phyloP scores from a whole-genome alignment of 805 yeast genomes.

The Cyberlindnera mycetangii region DNA sequence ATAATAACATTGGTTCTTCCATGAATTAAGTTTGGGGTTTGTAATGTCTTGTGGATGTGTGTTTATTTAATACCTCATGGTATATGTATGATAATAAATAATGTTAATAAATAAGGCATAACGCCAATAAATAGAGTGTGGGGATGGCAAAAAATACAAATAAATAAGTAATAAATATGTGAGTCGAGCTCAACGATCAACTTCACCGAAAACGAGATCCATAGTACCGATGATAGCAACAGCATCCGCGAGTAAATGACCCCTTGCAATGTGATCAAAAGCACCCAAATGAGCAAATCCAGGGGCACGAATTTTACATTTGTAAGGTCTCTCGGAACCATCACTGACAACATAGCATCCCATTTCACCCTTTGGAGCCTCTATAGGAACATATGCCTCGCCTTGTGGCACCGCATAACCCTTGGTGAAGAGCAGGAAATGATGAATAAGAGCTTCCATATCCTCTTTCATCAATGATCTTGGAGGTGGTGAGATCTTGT shows the following conservation, averaged over 20 bases:
- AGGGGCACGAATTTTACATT: slow-evolving; percentile 93
- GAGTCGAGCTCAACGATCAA: slow-evolving; percentile 58
- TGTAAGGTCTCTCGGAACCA: slow-evolving; percentile 87
- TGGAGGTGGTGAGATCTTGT: slow-evolving; percentile 80
- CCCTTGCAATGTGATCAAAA: slow-evolving; percentile 81
- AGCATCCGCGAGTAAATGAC: slow-evolving; percentile 86
- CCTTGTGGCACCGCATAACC: slow-evolving; percentile 89
- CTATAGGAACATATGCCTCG: slow-evolving; percentile 87
- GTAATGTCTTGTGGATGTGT: neutral
- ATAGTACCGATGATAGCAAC: slow-evolving; percentile 93
- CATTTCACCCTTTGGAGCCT: slow-evolving; percentile 96
- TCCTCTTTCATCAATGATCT: slow-evolving; percentile 82
- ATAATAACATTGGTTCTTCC: neutral
- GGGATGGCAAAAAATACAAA: no score
- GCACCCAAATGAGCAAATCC: slow-evolving; percentile 90
- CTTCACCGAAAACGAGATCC: slow-evolving; percentile 95
- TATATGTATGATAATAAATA: slow-evolving; percentile 3
- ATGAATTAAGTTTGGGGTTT: no score
- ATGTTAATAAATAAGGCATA: slow-evolving; percentile 1
- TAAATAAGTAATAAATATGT: slow-evolving; percentile 1
- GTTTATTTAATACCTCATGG: neutral
- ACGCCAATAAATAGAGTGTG: slow-evolving; percentile 3
- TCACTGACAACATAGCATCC: slow-evolving; percentile 86
- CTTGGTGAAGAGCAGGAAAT: slow-evolving; percentile 82
- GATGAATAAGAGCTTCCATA: slow-evolving; percentile 90